Evolutionary conservation across 768 basidiomycete species (phyloP).

Genomic region (Calocybe indica): DNA sequence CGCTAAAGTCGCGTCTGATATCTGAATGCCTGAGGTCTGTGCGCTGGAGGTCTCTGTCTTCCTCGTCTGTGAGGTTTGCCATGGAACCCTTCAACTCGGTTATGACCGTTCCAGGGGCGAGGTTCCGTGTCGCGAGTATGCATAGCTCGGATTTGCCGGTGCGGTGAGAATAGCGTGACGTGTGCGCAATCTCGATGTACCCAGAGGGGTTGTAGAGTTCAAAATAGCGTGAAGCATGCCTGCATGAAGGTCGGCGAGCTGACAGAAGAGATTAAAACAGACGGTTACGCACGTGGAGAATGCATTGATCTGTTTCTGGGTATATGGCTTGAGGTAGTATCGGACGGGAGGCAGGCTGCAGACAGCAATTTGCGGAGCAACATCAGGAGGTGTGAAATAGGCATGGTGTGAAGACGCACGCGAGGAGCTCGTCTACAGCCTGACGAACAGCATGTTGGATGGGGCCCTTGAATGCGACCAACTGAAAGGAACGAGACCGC

Average conservation of each 20-base stretch:
- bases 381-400: conserved; percentile 15
- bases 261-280: conserved; percentile 17
- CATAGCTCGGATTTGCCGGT: conserved; percentile 89
- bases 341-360: conserved; percentile 67
- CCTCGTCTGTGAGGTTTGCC: conserved; percentile 82
- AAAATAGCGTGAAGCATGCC: conserved; percentile 85
- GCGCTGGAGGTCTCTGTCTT: conserved; percentile 81
- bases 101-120: conserved; percentile 66
- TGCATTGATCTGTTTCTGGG: conserved; percentile 83
- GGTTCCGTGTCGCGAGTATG: conserved; percentile 73
- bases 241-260: conserved; percentile 25
- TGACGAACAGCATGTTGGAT: conserved; percentile 55
- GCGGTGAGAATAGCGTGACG: conserved; percentile 78
- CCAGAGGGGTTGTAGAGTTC: conserved; percentile 82
- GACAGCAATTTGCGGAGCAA: conserved; percentile 6
- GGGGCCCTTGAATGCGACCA: conserved; percentile 51
- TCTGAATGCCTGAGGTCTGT: conserved; percentile 71
- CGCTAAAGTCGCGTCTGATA: conserved; percentile 84
- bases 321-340: conserved; percentile 70
- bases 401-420: conserved; percentile 33
- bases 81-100: conserved; percentile 88
- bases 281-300: conserved; percentile 77
- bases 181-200: conserved; percentile 84
- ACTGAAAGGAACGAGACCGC: conserved; percentile 29
- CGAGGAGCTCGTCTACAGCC: conserved; percentile 74